A percentile compares a stretch with the other conserved stretches of the same genome.
Conservation (phyloP, 768 basidiomycete species). For the Serendipita sp. region DNA sequence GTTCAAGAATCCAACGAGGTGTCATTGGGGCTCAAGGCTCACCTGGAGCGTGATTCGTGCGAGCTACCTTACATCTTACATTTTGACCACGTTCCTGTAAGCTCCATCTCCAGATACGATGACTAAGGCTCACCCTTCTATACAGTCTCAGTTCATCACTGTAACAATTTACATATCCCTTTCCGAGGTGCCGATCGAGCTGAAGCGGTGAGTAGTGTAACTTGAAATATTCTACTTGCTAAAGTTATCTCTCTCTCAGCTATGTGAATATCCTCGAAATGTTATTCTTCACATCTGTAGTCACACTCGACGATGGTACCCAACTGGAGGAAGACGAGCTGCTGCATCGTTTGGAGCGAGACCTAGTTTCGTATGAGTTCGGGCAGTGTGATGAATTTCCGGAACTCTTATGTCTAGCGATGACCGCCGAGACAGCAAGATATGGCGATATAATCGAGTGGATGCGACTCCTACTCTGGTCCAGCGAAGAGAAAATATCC, state of each 20-base stretch:
- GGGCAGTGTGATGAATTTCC: slow-evolving; percentile 52
- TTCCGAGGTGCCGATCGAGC: slow-evolving; percentile 46
- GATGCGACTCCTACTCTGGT: slow-evolving; percentile 67
- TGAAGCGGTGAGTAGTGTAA: slow-evolving; percentile 47
- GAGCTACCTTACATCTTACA: slow-evolving; percentile 77
- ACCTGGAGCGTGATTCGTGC: slow-evolving; percentile 52
- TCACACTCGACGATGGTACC: slow-evolving; percentile 42
- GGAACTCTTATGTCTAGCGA: slow-evolving; percentile 57
- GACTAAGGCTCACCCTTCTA: neutral
- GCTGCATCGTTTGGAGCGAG: slow-evolving; percentile 74
- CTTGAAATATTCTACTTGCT: neutral
- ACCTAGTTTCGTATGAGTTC: slow-evolving; percentile 71
- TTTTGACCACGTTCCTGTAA: slow-evolving; percentile 82
- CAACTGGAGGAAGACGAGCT: slow-evolving; percentile 74
- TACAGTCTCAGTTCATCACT: slow-evolving; percentile 81
- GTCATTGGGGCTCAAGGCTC: slow-evolving; percentile 23
- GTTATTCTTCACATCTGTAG: slow-evolving; percentile 81
- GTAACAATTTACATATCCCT: slow-evolving; percentile 70
- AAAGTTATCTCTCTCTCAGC: slow-evolving; percentile 34
- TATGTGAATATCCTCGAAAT: slow-evolving; percentile 60
- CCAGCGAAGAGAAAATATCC: slow-evolving; percentile 45
- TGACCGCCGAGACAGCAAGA: slow-evolving; percentile 68
- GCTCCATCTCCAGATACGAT: slow-evolving; percentile 11
- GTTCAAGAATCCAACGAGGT: slow-evolving; percentile 12
- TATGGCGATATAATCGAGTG: slow-evolving; percentile 76